Evolutionary conservation across 106 monocot species (phyloP).

Genomic region (Platanthera zijinensis): DNA sequence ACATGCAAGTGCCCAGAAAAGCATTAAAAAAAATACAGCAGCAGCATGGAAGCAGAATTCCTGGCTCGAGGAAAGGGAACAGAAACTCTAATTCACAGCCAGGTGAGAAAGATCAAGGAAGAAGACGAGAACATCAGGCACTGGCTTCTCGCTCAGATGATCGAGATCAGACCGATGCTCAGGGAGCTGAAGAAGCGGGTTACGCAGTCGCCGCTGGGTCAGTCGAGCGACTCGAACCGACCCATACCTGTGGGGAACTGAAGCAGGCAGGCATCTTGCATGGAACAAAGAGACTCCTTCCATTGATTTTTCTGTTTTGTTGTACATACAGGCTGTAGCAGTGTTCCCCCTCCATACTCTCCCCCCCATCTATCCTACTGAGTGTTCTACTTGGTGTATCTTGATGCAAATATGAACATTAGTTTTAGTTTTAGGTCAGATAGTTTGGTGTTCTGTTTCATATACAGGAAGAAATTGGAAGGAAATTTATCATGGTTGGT

Average conservation of each 20-base stretch:
- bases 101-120: slow-evolving; percentile 30
- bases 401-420: not conserved
- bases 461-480: too few relatives aligned
- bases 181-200: slow-evolving; percentile 14
- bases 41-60: not conserved
- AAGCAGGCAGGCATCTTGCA: slow-evolving; percentile 1
- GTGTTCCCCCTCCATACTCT: not conserved
- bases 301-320: not conserved
- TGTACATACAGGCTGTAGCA: not conserved
- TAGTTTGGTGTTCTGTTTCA: too few relatives aligned
- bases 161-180: slow-evolving; percentile 13
- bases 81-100: slow-evolving; percentile 19
- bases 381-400: not conserved
- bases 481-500: too few relatives aligned
- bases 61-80: slow-evolving; percentile 8
- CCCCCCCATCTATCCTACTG: not conserved
- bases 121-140: slow-evolving; percentile 24
- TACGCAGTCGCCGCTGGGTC: slow-evolving; percentile 39
- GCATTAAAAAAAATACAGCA: not conserved
- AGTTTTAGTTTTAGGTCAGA: not conserved
- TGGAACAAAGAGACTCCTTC: not conserved
- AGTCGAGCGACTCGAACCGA: slow-evolving; percentile 5
- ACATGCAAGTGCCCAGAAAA: not conserved
- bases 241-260: slow-evolving; percentile 14
- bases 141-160: slow-evolving; percentile 11